phyloP scores from a whole-genome alignment of 2,329 filamentous ascomycete genomes.

The Teratosphaeria nubilosa region DNA sequence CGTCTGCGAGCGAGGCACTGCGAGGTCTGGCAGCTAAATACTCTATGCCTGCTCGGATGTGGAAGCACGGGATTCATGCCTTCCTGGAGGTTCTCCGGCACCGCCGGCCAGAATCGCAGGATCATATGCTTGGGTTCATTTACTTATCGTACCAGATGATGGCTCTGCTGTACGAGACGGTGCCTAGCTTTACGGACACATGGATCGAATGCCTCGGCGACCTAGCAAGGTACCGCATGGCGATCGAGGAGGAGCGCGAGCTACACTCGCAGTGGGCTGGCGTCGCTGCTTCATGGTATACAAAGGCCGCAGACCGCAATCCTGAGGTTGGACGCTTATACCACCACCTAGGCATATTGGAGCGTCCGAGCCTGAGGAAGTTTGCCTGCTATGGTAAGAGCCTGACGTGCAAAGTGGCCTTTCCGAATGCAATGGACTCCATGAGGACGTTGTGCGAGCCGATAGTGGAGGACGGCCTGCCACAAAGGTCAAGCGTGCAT shows the following conservation, averaged over 20 bases:
- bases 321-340: constrained; percentile 71
- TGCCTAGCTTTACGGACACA: constrained; percentile 70
- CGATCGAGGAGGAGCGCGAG: constrained; percentile 74
- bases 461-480: constrained; percentile 28
- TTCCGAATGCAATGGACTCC: constrained; percentile 57
- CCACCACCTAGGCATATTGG: constrained; percentile 76
- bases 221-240: constrained; percentile 77
- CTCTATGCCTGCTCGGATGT: constrained; percentile 87
- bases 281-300: constrained; percentile 76
- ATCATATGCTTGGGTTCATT: constrained; percentile 87
- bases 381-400: constrained; percentile 63
- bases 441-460: constrained; percentile 58
- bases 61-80: constrained; percentile 72
- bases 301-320: constrained; percentile 64
- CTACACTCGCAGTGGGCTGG: constrained; percentile 63
- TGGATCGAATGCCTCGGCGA: constrained; percentile 94
- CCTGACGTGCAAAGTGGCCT: constrained; percentile 57
- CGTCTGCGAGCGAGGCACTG: constrained; percentile 59
- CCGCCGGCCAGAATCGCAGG: constrained; percentile 62
- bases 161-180: constrained; percentile 74
- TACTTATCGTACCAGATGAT: constrained; percentile 87
- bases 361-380: constrained; percentile 60
- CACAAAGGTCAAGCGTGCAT: constrained; percentile 27
- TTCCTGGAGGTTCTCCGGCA: constrained; percentile 48
- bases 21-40: constrained; percentile 66